phyloP scores from a whole-genome alignment of 805 yeast genomes.

The Pichia insulana region DNA sequence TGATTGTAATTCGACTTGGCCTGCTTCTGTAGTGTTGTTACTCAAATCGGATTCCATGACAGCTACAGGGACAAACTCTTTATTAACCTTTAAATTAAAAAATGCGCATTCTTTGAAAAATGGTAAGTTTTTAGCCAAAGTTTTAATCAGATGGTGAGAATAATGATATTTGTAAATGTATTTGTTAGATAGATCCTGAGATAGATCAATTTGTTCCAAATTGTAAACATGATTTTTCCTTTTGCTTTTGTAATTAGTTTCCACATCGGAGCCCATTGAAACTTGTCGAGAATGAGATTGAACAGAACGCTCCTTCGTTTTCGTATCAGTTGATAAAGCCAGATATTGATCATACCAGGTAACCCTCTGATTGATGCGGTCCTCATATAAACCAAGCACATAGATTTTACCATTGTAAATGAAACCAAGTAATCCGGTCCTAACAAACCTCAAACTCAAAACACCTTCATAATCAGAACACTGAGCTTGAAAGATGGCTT shows the following conservation, averaged over 20 bases:
- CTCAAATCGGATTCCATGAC: conserved; percentile 50
- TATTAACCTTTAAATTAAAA: conserved; percentile 72
- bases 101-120: conserved; percentile 85
- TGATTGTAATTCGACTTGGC: conserved; percentile 36
- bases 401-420: conserved; percentile 79
- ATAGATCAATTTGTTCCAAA: conserved; percentile 3
- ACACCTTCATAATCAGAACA: conserved; percentile 66
- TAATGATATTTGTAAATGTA: conserved; percentile 55
- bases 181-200: conserved; percentile 6
- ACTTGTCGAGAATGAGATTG: background rate
- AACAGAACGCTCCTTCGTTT: background rate
- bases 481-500: conserved; percentile 70
- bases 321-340: conserved; percentile 10
- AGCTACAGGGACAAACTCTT: conserved; percentile 76
- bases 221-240: conserved; percentile 1
- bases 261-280: conserved; percentile 1
- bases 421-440: conserved; percentile 90
- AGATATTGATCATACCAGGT: conserved; percentile 53
- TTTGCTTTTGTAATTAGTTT: background rate
- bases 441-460: conserved; percentile 66
- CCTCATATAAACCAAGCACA: conserved; percentile 85
- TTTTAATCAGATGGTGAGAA: conserved; percentile 77
- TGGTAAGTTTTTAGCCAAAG: conserved; percentile 72
- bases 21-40: conserved; percentile 18
- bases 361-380: conserved; percentile 71